phyloP scores from a whole-genome alignment of 805 yeast species.

The Schwanniomyces yamadae region DNA sequence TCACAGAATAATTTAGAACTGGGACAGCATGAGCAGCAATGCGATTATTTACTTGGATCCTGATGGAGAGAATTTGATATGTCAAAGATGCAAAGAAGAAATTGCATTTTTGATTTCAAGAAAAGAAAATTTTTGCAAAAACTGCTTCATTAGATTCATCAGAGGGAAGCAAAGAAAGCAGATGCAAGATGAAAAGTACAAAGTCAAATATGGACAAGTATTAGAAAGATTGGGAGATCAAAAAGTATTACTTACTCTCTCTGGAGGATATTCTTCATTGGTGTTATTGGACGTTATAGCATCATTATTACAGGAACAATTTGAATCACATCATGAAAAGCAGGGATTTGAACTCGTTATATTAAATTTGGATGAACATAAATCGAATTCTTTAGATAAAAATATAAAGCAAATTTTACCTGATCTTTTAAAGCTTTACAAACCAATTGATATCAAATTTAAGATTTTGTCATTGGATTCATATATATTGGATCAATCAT shows the following conservation, averaged over 20 bases:
- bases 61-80: constrained; percentile 14
- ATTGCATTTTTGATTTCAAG: constrained; percentile 49
- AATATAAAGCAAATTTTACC: constrained; percentile 16
- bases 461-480: constrained; percentile 42
- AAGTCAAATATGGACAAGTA: constrained; percentile 59
- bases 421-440: constrained; percentile 15
- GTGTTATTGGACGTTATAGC: constrained; percentile 67
- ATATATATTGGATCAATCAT: constrained; percentile 30
- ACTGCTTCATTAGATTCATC: constrained; percentile 71
- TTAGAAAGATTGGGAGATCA: constrained; percentile 33
- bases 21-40: constrained; percentile 1
- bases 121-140: constrained; percentile 62
- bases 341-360: constrained; percentile 65
- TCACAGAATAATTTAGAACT: not conserved
- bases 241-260: constrained; percentile 57
- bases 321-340: constrained; percentile 55
- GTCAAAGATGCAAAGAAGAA: constrained; percentile 51
- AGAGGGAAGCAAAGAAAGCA: constrained; percentile 78
- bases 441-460: constrained; percentile 29
- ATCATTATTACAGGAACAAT: constrained; percentile 62
- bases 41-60: constrained; percentile 11
- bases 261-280: constrained; percentile 67
- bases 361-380: constrained; percentile 45
- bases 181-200: constrained; percentile 69
- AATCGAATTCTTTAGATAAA: constrained; percentile 15